Evolutionary conservation across 345 rosid species (phyloP).

Genomic region (Lumnitzera littorea): DNA sequence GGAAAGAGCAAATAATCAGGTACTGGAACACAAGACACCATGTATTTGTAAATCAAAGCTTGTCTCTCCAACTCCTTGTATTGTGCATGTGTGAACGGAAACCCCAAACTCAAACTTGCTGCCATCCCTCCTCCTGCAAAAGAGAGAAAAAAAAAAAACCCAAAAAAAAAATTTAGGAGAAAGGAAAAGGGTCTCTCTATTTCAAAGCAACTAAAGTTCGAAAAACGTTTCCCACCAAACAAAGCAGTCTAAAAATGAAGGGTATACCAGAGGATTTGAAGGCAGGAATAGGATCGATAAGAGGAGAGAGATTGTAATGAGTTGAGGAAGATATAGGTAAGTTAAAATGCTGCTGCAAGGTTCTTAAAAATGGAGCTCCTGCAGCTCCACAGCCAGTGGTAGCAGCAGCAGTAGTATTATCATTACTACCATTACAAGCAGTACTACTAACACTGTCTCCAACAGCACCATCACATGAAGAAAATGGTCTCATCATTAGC

Average conservation of each 20-base stretch:
- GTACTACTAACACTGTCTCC: slow-evolving; percentile 3
- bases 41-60: slow-evolving; percentile 73
- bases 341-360: slow-evolving; percentile 30
- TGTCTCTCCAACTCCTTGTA: slow-evolving; percentile 79
- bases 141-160: background rate
- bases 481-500: too few relatives aligned
- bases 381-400: slow-evolving; percentile 3
- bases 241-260: background rate
- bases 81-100: slow-evolving; percentile 78
- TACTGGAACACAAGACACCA: slow-evolving; percentile 78
- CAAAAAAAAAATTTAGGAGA: slow-evolving; percentile 4
- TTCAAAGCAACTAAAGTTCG: background rate
- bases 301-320: background rate
- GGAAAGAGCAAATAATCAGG: slow-evolving; percentile 63
- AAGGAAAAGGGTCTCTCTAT: background rate
- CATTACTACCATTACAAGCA: background rate
- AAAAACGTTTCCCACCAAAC: background rate
- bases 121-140: slow-evolving; percentile 21
- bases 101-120: slow-evolving; percentile 16
- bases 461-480: slow-evolving; percentile 5
- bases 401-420: background rate
- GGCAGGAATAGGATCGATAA: slow-evolving; percentile 8
- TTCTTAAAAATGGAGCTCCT: slow-evolving; percentile 9
- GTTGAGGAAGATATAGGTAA: too few relatives aligned
- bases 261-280: slow-evolving; percentile 32